Conservation (phyloP, 139 green algal genomes). For the Volvox africanus region DNA sequence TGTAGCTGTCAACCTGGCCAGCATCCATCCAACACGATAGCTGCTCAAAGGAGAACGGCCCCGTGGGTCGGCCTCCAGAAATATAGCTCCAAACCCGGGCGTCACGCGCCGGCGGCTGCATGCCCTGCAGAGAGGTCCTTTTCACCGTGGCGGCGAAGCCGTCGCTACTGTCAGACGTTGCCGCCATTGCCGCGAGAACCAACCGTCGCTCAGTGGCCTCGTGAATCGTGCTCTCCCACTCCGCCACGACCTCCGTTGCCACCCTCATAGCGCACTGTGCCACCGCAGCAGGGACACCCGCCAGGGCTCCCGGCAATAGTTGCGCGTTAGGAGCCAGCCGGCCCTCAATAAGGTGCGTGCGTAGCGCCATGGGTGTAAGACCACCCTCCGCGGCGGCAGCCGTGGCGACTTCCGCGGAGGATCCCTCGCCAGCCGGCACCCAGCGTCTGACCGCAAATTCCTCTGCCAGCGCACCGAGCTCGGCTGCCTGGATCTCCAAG, state of each 20-base stretch:
- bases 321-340: background rate
- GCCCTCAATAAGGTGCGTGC: background rate
- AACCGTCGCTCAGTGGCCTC: background rate
- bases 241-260: constrained; percentile 36
- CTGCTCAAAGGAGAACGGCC: background rate
- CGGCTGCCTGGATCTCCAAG: constrained; percentile 26
- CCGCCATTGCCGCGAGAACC: background rate
- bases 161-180: background rate
- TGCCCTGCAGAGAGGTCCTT: background rate
- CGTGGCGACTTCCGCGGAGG: background rate
- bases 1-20: background rate
- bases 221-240: constrained; percentile 16
- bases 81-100: background rate
- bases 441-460: background rate
- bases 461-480: constrained; percentile 11
- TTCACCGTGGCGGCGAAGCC: background rate
- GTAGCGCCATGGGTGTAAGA: background rate
- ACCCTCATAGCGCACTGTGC: background rate
- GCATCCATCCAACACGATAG: background rate
- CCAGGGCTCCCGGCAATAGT: constrained; percentile 1
- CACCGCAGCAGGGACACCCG: background rate
- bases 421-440: background rate
- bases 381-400: background rate
- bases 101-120: background rate
- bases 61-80: constrained; percentile 1